These are phyloP conservation scores for Didymella pinodella DNA, from an alignment of 2,329 filamentous ascomycete species.

Conservation along the genomic window DNA sequence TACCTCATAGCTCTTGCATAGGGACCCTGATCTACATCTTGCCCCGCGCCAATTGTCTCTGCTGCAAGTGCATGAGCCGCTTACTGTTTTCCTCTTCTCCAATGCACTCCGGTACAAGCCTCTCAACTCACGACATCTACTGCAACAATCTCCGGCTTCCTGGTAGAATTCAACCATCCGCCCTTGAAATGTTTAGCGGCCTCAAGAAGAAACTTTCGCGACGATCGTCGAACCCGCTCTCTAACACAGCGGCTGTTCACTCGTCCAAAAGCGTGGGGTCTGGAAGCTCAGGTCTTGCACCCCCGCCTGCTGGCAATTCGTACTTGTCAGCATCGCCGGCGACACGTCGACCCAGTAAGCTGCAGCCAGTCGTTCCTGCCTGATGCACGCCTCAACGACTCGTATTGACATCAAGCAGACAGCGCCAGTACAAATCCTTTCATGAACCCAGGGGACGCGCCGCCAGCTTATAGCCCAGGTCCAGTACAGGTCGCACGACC, in stretches of 20 bases:
- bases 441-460: conserved; percentile 48
- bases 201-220: conserved; percentile 40
- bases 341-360: conserved; percentile 52
- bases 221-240: conserved; percentile 26
- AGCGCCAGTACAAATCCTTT: conserved; percentile 40
- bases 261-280: conserved; percentile 17
- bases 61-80: conserved; percentile 14
- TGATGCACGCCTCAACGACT: neutral
- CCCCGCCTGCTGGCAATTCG: conserved; percentile 28
- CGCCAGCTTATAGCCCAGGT: conserved; percentile 52
- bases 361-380: neutral
- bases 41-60: conserved; percentile 13
- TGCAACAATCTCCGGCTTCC: conserved; percentile 3
- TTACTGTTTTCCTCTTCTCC: conserved; percentile 4
- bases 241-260: conserved; percentile 7
- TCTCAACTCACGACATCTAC: conserved; percentile 1
- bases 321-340: conserved; percentile 37
- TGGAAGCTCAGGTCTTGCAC: conserved; percentile 28
- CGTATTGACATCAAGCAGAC: conserved; percentile 28
- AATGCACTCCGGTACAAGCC: neutral
- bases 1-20: neutral
- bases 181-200: conserved; percentile 29
- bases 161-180: neutral
- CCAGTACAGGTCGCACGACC: conserved; percentile 26
- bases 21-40: neutral